These are phyloP conservation scores for Phanerochaete carnosa DNA, from an alignment of 768 basidiomycete species.

Conservation along the genomic window DNA sequence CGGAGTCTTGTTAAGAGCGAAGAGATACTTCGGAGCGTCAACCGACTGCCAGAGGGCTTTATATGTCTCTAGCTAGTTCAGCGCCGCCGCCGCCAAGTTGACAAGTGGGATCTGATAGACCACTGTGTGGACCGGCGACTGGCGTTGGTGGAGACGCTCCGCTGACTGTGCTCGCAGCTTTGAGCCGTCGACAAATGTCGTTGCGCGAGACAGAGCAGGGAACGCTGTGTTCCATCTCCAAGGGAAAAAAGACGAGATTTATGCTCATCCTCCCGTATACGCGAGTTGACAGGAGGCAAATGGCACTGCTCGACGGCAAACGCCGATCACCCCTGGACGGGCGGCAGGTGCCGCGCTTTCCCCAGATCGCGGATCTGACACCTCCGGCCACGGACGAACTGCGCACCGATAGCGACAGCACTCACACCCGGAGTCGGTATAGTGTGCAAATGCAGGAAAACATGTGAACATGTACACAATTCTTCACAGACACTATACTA, in stretches of 20 bases:
- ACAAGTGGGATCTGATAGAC: constrained; percentile 3
- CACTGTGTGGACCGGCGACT: not conserved
- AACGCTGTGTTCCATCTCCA: not conserved
- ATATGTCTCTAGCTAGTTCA: not conserved
- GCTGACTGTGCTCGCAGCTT: not conserved
- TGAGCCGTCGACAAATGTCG: not conserved
- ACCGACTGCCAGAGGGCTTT: not conserved
- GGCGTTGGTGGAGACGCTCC: not conserved
- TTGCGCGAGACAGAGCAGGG: not conserved
- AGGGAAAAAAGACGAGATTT: not conserved
- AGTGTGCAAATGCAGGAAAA: not conserved
- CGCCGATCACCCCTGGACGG: not conserved
- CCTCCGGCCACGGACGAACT: not conserved
- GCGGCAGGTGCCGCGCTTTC: not conserved
- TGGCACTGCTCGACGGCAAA: not conserved
- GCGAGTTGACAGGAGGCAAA: not conserved
- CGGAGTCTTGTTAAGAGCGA: not conserved
- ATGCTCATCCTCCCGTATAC: not conserved
- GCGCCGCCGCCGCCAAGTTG: not conserved
- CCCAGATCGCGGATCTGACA: not conserved
- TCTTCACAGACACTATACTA: not conserved
- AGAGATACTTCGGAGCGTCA: not conserved
- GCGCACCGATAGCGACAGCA: too few relatives aligned
- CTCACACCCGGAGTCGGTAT: not conserved
- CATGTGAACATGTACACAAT: not conserved